Conservation (phyloP, 805 yeast species). For the Candida silvicultrix region DNA sequence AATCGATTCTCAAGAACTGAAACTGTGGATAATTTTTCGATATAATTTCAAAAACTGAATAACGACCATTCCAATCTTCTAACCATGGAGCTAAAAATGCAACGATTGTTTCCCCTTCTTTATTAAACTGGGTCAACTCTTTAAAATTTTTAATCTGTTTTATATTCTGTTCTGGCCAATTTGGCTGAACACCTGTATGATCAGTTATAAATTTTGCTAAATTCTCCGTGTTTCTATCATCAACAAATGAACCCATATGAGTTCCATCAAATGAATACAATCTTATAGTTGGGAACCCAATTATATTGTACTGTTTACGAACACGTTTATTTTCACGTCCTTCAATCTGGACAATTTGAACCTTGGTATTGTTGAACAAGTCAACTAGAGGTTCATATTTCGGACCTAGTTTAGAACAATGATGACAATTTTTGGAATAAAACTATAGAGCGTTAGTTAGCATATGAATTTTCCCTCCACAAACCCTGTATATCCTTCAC, state of each 20-base stretch:
- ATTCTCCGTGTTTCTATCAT: slow-evolving; percentile 26
- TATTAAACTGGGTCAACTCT: slow-evolving; percentile 5
- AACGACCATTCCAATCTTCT: slow-evolving; percentile 25
- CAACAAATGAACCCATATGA: slow-evolving; percentile 31
- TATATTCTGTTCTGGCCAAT: slow-evolving; percentile 22
- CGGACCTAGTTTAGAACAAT: slow-evolving; percentile 42
- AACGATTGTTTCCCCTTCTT: slow-evolving; percentile 12
- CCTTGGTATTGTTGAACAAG: slow-evolving; percentile 32
- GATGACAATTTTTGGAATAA: slow-evolving; percentile 38
- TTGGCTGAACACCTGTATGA: slow-evolving; percentile 28
- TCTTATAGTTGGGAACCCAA: slow-evolving; percentile 43
- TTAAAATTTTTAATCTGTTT: slow-evolving; percentile 8
- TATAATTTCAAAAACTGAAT: slow-evolving; percentile 26
- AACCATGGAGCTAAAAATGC: slow-evolving; percentile 32
- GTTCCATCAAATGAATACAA: slow-evolving; percentile 37
- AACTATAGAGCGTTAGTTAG: slow-evolving; percentile 13
- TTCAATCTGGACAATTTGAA: slow-evolving; percentile 30
- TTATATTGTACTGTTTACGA: slow-evolving; percentile 32
- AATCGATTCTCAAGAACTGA: slow-evolving; percentile 28
- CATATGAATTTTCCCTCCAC: too few species aligned
- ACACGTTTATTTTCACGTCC: slow-evolving; percentile 29
- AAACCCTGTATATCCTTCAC: too few species aligned
- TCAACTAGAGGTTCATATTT: slow-evolving; percentile 36
- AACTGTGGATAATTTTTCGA: slow-evolving; percentile 18
- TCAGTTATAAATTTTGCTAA: slow-evolving; percentile 26